Conservation (phyloP, 2,329 filamentous ascomycete species). For the Domatiomyces catenatus region DNA sequence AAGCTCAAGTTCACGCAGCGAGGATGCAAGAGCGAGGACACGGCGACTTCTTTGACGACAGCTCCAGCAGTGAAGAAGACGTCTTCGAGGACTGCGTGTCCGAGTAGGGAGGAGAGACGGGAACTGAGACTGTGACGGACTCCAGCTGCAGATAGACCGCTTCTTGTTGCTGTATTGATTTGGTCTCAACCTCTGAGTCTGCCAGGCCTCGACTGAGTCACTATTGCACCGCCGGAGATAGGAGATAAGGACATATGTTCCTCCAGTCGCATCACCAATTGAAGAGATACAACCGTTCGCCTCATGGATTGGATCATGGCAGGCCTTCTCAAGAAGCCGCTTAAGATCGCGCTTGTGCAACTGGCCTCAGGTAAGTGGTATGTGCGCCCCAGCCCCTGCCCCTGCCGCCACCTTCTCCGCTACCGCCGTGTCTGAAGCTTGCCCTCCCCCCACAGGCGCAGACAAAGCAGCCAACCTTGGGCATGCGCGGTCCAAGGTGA, state of each 20-base stretch:
- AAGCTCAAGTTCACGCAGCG: too few relatives aligned
- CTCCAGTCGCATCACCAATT: too few relatives aligned
- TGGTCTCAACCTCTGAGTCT: too few relatives aligned
- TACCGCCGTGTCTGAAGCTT: conserved; percentile 8
- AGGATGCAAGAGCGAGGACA: too few relatives aligned
- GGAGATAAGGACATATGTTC: too few relatives aligned
- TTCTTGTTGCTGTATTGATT: too few relatives aligned
- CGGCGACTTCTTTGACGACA: too few relatives aligned
- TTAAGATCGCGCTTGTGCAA: conserved; percentile 71
- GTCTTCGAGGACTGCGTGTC: neutral
- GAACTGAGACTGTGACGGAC: neutral
- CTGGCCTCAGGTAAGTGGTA: conserved; percentile 48
- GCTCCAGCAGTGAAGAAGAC: neutral
- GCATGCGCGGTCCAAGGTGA: conserved; percentile 66
- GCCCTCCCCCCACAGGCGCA: conserved; percentile 32
- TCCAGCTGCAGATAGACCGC: neutral
- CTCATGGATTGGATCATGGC: conserved; percentile 30
- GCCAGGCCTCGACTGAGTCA: too few relatives aligned
- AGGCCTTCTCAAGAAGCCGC: conserved; percentile 52
- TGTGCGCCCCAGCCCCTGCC: conserved; percentile 1
- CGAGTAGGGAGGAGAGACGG: neutral
- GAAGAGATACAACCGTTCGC: too few relatives aligned
- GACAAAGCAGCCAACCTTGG: conserved; percentile 77
- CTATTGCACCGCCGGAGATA: too few relatives aligned
- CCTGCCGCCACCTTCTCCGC: neutral